Evolutionary conservation across 2,329 filamentous ascomycete species (phyloP).

Genomic region (Fonsecaea nubica): DNA sequence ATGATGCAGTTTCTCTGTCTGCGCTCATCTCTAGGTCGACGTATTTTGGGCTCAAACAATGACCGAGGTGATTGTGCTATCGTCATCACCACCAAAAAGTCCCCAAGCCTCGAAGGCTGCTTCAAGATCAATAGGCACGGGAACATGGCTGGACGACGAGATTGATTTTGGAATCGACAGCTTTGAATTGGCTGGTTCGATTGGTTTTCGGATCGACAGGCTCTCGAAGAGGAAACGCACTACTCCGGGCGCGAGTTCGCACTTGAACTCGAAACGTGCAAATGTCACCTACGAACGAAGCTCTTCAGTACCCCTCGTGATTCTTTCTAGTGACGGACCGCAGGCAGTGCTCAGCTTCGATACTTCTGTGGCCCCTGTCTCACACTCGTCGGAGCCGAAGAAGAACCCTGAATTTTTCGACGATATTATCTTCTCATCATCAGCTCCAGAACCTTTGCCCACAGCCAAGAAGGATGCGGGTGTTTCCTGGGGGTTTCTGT

Average conservation of each 20-base stretch:
- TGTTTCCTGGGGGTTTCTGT: constrained; percentile 28
- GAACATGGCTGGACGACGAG: not conserved
- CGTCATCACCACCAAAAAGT: constrained; percentile 21
- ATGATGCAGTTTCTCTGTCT: not conserved
- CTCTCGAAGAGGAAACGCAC: constrained; percentile 45
- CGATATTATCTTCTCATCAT: constrained; percentile 53
- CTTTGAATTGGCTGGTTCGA: constrained; percentile 35
- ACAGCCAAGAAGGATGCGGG: constrained; percentile 8
- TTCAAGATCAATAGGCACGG: not conserved
- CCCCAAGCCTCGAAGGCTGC: not conserved
- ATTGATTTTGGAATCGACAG: constrained; percentile 43
- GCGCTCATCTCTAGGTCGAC: not conserved
- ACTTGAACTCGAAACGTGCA: not conserved
- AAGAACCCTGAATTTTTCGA: constrained; percentile 41
- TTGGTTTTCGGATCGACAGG: constrained; percentile 30
- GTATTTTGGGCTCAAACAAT: constrained; percentile 12
- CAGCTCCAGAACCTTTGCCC: constrained; percentile 43
- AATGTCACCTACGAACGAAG: not conserved
- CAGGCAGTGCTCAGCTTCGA: not conserved
- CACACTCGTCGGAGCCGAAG: not conserved
- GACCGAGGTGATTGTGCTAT: constrained; percentile 32
- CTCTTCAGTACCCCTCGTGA: constrained; percentile 24
- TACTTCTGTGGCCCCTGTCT: not conserved
- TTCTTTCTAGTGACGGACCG: constrained; percentile 32
- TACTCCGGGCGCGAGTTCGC: constrained; percentile 28